A percentile compares a stretch with the other conserved stretches of the same genome.
Evolutionary conservation across 2,329 filamentous ascomycete species (phyloP).

Genomic region (Colletotrichum australisinense): DNA sequence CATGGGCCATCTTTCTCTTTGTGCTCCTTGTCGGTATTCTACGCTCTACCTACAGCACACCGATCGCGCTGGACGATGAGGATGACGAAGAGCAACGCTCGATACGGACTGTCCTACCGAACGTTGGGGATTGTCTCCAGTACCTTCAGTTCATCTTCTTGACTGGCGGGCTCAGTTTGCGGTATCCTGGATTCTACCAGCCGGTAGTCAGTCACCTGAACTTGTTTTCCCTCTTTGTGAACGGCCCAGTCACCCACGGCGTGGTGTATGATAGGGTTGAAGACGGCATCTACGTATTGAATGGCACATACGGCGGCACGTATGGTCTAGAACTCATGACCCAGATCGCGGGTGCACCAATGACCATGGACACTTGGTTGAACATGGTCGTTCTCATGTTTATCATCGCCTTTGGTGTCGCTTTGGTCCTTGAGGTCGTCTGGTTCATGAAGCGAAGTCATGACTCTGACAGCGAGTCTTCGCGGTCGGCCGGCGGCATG

Average conservation of each 20-base stretch:
- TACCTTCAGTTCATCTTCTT: conserved; percentile 82
- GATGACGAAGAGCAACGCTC: conserved; percentile 8
- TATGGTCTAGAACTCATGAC: conserved; percentile 73
- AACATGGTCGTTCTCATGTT: conserved; percentile 75
- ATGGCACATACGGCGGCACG: conserved; percentile 68
- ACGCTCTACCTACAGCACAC: conserved; percentile 18
- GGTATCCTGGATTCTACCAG: conserved; percentile 80
- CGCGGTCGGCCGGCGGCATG: conserved; percentile 6
- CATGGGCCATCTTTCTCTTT: conserved; percentile 36
- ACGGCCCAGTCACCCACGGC: conserved; percentile 40
- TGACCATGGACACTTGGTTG: conserved; percentile 74
- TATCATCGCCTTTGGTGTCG: conserved; percentile 63
- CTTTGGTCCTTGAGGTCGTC: conserved; percentile 62
- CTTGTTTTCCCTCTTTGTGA: conserved; percentile 77
- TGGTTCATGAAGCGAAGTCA: conserved; percentile 48
- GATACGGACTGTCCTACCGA: conserved; percentile 34
- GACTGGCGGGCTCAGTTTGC: conserved; percentile 75
- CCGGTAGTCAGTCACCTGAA: conserved; percentile 74
- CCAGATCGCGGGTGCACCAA: conserved; percentile 74
- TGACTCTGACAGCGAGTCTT: conserved; percentile 53
- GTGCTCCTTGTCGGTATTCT: conserved; percentile 33
- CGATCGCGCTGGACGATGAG: conserved; percentile 13
- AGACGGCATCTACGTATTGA: conserved; percentile 73
- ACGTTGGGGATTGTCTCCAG: conserved; percentile 69
- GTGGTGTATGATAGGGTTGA: conserved; percentile 43